Evolutionary conservation across 331 rosid genomes (phyloP), one percentile per base, ranked within the genome.

Genomic region (Quercus lobata): DNA sequence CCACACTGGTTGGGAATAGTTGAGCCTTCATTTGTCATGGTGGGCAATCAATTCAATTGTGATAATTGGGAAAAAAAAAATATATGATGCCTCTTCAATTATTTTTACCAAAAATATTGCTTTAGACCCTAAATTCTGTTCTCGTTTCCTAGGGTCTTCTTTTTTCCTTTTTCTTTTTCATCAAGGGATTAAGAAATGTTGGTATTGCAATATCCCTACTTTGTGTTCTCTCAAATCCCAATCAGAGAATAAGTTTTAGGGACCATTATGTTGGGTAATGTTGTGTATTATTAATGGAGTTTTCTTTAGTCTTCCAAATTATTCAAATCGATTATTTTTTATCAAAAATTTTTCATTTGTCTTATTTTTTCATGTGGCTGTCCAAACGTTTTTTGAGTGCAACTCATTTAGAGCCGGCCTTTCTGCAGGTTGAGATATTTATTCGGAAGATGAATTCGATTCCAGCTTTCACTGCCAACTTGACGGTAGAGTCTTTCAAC

Each of bases 381-480:
- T 17, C 60, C 15, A 78, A 58, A 21, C 22, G 57, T 18, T 19
- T 34, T 58, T 63, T 69, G 19, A 53, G 32, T 37, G 46, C 56
- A 82, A 56, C 78, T 61, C 58, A 44, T 71, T 37, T 66, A 29
- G 75, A 37, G 75, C 49, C 17, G 37, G 44, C 78, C 80, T 79
- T 68, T 75, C 76, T 83, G 76, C 95, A 94, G 98, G 95, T 90
- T 75, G 97, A 94, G 87, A 91, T 94, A 84, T 94, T 92, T 79
- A 75, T 94, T 63, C 83, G 92, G 86, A 94, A 91, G 90, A 75
- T 94, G 92, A 92, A 88, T 84, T 94, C 98, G 56, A 91, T 94
- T 77, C 98, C 98, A 76, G 98, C 98, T 78, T 94, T 94, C 90
- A 94, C 98, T 76, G 97, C 98, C 78, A 94, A 94, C 93, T 73